Conservation (phyloP, 768 basidiomycete species). For the Lyophyllum semitale region DNA sequence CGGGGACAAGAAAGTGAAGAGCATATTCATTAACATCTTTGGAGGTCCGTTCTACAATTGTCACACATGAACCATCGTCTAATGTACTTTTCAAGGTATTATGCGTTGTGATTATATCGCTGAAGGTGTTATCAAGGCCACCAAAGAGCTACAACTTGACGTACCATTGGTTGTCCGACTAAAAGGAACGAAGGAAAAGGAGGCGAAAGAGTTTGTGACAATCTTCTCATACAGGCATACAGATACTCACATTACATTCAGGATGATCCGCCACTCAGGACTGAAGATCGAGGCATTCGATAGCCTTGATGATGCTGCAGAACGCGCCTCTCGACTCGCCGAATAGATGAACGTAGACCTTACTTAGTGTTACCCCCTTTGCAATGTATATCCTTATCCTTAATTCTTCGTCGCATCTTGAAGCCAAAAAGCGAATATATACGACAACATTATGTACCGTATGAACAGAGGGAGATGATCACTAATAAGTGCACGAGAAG, state of each 20-base stretch:
- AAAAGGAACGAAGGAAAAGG: slow-evolving; percentile 95
- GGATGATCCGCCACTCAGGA: slow-evolving; percentile 92
- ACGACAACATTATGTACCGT: slow-evolving; percentile 40
- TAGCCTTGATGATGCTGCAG: slow-evolving; percentile 88
- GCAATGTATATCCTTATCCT: slow-evolving; percentile 14
- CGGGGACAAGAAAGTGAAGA: slow-evolving; percentile 89
- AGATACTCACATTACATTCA: slow-evolving; percentile 34
- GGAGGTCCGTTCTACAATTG: slow-evolving; percentile 54
- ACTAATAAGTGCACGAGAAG: slow-evolving; percentile 23
- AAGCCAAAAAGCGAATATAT: slow-evolving; percentile 17
- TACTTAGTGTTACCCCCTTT: slow-evolving; percentile 9
- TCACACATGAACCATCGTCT: neutral
- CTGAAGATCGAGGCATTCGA: slow-evolving; percentile 94
- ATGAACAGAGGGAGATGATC: slow-evolving; percentile 34
- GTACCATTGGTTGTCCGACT: slow-evolving; percentile 93
- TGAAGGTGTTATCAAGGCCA: slow-evolving; percentile 97
- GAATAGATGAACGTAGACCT: slow-evolving; percentile 35
- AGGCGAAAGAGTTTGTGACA: slow-evolving; percentile 85
- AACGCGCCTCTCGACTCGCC: slow-evolving; percentile 75
- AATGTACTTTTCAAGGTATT: slow-evolving; percentile 55
- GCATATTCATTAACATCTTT: slow-evolving; percentile 98
- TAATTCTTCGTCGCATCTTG: slow-evolving; percentile 7
- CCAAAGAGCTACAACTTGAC: slow-evolving; percentile 81
- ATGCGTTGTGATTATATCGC: slow-evolving; percentile 99
- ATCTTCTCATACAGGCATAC: neutral